phyloP scores from a whole-genome alignment of 2,329 filamentous ascomycete genomes.

The Allantophomopsis lycopodina region DNA sequence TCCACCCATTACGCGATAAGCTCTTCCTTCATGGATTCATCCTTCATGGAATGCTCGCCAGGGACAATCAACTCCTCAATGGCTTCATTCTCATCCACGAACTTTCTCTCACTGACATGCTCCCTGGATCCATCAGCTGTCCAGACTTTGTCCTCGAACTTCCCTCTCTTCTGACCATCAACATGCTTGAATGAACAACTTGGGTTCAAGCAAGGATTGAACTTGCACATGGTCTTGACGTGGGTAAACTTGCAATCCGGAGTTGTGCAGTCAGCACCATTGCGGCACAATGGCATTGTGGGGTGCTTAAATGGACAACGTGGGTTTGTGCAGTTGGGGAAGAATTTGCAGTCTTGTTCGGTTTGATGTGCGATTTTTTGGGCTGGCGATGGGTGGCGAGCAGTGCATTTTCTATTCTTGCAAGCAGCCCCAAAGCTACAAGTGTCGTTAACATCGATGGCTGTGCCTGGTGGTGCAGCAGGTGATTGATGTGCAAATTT shows the following conservation, averaged over 20 bases:
- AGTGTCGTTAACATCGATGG: conserved; percentile 65
- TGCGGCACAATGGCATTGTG: conserved; percentile 73
- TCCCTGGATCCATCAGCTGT: conserved; percentile 43
- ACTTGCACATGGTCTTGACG: conserved; percentile 72
- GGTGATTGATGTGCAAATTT: conserved; percentile 91
- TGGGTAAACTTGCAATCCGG: conserved; percentile 85
- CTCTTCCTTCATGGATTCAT: conserved; percentile 3
- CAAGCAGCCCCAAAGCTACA: conserved; percentile 84
- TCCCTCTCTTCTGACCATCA: conserved; percentile 73
- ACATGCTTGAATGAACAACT: conserved; percentile 80
- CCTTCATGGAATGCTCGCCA: not conserved
- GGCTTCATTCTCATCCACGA: conserved; percentile 54
- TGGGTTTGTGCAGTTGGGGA: conserved; percentile 79
- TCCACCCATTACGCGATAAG: conserved; percentile 9
- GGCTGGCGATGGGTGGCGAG: conserved; percentile 83
- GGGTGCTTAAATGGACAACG: conserved; percentile 85
- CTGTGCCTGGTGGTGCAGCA: conserved; percentile 63
- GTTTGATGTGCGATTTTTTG: conserved; percentile 64
- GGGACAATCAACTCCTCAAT: conserved; percentile 40
- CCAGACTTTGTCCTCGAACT: conserved; percentile 86
- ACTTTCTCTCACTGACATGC: conserved; percentile 81
- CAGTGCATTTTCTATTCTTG: conserved; percentile 91
- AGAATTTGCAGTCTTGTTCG: conserved; percentile 83
- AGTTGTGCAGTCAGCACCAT: conserved; percentile 76
- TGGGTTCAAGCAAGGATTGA: conserved; percentile 83